A percentile compares a stretch with the other conserved stretches of the same genome.
Evolutionary conservation across 2,329 filamentous ascomycete genomes (phyloP).

Genomic region (Ascochyta lentis): DNA sequence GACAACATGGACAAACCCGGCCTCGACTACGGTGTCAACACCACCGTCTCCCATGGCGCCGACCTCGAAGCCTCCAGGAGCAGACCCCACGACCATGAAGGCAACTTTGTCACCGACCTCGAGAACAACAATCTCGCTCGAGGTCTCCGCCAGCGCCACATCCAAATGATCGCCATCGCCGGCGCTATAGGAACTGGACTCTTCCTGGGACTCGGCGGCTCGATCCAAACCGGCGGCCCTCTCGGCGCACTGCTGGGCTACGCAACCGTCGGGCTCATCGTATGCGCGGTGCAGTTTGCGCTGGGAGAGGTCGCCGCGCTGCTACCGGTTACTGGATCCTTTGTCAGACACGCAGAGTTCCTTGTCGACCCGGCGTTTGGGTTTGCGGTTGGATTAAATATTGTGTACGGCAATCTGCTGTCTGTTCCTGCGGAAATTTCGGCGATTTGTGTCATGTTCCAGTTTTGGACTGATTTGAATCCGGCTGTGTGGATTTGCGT

Average conservation of each 20-base stretch:
- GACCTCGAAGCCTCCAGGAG: constrained; percentile 16
- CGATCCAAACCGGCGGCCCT: constrained; percentile 60
- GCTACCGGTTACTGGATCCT: constrained; percentile 59
- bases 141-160: constrained; percentile 56
- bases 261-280: constrained; percentile 57
- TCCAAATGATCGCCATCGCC: constrained; percentile 64
- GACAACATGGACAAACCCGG: constrained; percentile 10
- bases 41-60: constrained; percentile 6
- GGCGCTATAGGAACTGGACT: constrained; percentile 63
- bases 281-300: constrained; percentile 59
- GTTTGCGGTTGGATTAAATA: constrained; percentile 56
- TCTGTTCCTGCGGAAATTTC: constrained; percentile 41
- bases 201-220: constrained; percentile 62
- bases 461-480: constrained; percentile 42
- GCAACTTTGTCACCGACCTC: constrained; percentile 17
- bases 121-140: constrained; percentile 30
- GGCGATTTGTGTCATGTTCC: constrained; percentile 36
- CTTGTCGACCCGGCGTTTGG: constrained; percentile 59
- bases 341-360: constrained; percentile 59
- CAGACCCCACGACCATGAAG: constrained; percentile 10
- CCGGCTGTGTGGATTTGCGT: constrained; percentile 43
- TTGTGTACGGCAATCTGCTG: constrained; percentile 65
- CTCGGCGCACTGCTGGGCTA: constrained; percentile 61
- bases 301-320: constrained; percentile 60
- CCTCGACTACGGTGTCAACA: constrained; percentile 7